Base-by-base conservation (phyloP, 1,139 yeast species). In the Protomyces arabidopsidicola region DNA sequence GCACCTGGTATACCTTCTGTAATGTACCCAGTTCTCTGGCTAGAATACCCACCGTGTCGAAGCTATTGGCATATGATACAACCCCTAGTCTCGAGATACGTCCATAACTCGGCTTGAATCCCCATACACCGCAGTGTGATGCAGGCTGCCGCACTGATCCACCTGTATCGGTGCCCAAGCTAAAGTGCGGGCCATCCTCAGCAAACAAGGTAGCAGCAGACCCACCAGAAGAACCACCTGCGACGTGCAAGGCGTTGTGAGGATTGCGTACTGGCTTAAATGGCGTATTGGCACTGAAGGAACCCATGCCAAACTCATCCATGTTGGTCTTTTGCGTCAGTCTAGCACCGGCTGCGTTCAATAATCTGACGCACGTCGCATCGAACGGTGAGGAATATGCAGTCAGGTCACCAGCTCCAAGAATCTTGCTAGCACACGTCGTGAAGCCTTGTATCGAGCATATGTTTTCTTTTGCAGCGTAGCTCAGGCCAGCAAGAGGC, bases 301-400 rank as follows among this genome's bases (percentile, higher is more conserved):
- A 55, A 35, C 98, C 99, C 98, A 95, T 95, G 1, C 96, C 98
- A 76, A 93, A 95, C 75, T 95, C 98, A 75, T 95, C 99, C 82
- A 95, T 78, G 70, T 93, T 93, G n/a, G 95, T 82, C 74, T 91
- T 93, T 0, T 96, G 98, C 0, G 85, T 75, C n/a, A 85, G 72
- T 0, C 74, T 70, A 27, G 81, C 79, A 0, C 90, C 89, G 2
- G 80, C 78, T 0, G 74, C 69, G 16, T 78, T 73, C n/a, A 93
- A 74, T 8, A 85, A 76, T 1, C 74, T 69, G 0, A 84, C 83
- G 1, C 86, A 88, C 0, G 97, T 89, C 4, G 97, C 89, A 68
- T 87, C 84, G 71, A 82, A 90, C 0, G 98, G 98, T 42, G 96
- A 85, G 9, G 71, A 71, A 72, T 87, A 93, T 50, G 77, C 77